A percentile compares a stretch with the other conserved stretches of the same genome.
These are phyloP conservation scores for Colletotrichum truncatum DNA, from an alignment of 2,329 filamentous ascomycete genomes.

Conservation along the genomic window DNA sequence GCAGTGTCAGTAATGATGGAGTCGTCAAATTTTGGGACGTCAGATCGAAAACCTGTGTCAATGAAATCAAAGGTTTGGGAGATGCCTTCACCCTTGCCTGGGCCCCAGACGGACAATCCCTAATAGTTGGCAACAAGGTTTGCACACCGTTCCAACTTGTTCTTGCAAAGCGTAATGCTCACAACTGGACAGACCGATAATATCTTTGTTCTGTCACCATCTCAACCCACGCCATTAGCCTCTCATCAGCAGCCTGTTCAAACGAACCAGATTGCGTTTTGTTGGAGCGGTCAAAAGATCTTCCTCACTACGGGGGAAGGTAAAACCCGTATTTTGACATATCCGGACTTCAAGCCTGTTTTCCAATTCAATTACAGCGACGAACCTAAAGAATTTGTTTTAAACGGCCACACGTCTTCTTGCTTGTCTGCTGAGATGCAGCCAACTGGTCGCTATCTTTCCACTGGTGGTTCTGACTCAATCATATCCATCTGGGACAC, in stretches of 20 bases:
- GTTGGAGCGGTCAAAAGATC: slow-evolving; percentile 75
- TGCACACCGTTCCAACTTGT: slow-evolving; percentile 29
- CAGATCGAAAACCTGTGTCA: slow-evolving; percentile 74
- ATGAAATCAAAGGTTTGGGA: slow-evolving; percentile 73
- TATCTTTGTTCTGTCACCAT: slow-evolving; percentile 70
- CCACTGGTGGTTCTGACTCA: slow-evolving; percentile 79
- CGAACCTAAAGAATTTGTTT: slow-evolving; percentile 61
- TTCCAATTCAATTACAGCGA: slow-evolving; percentile 58
- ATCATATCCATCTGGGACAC: slow-evolving; percentile 84
- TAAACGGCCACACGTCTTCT: slow-evolving; percentile 78
- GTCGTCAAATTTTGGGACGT: slow-evolving; percentile 85
- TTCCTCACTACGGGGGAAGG: slow-evolving; percentile 78
- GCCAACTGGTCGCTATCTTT: slow-evolving; percentile 75
- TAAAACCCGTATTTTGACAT: slow-evolving; percentile 74
- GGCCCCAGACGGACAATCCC: slow-evolving; percentile 74
- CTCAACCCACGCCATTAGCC: slow-evolving; percentile 62
- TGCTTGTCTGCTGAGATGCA: slow-evolving; percentile 76
- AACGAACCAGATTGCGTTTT: slow-evolving; percentile 79
- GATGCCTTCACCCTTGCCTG: slow-evolving; percentile 78
- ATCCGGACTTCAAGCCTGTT: slow-evolving; percentile 69
- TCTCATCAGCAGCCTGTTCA: slow-evolving; percentile 69
- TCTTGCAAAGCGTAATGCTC: neutral
- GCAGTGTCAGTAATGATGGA: slow-evolving; percentile 78
- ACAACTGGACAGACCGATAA: slow-evolving; percentile 61
- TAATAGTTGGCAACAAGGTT: slow-evolving; percentile 80